Base-by-base conservation (phyloP, 805 yeast genomes). In the Ogataea polymorpha region DNA sequence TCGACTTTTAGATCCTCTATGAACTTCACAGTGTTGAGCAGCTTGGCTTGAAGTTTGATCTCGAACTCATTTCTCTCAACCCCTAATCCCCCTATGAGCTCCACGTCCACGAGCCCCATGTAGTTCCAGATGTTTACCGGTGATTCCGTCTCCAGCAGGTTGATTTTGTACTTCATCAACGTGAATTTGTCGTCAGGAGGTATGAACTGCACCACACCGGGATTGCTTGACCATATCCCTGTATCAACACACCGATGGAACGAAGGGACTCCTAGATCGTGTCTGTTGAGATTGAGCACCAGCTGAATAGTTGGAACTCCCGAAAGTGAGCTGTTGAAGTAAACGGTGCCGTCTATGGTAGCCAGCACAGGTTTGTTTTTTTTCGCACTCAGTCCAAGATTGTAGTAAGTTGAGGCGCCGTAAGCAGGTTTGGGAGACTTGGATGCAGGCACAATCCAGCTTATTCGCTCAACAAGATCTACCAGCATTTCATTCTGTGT, bases 121-220 rank as follows among this genome's bases (percentile, higher is more conserved):
- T 68, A 58, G 39, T 55, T 55, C 49, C 63, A 50, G 13, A 50
- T 38, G 21, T 51, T 52, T 6, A 32, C 37, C 17, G 50, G 30
- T 38, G 31, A 14, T 49, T 41, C 49, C 32, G 46, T 46, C 21
- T 63, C 62, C 13, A 61, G 48, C 13, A 82, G 54, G 48, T 84
- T 85, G 23, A 85, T 59, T 5, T 74, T 68, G 61, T 90, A 90
- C 8, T 75, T 62, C 72, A 82, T 74, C 16, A 90, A 57, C 3
- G 71, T 67, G 29, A 79, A 77, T 44, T 67, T 72, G 6, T 95
- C 97, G 61, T 91, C 96, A 0, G 98, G 96, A 5, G 98, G 99
- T 14, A 85, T 72, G 54, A 91, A 87, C 13, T 79, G 68, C 23
- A 89, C 56, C 0, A 63, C 48, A 1, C 79, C 80, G 1, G 74